Evolutionary conservation across 345 rosid species (phyloP).

Genomic region (Cardamine occulta): DNA sequence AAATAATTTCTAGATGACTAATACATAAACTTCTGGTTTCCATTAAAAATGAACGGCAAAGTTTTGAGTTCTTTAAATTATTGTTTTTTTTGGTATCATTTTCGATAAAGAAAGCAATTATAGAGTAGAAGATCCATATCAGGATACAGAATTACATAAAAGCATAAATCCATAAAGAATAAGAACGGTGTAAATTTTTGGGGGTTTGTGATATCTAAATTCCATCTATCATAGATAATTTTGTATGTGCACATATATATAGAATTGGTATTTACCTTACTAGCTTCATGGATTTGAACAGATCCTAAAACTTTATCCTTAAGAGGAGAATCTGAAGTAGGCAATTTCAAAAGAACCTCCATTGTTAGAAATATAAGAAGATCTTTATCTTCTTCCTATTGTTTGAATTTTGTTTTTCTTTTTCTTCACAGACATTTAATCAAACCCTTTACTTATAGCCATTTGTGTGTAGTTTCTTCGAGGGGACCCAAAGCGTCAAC

Average conservation of each 20-base stretch:
- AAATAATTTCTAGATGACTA: not conserved
- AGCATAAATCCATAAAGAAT: conserved; percentile 1
- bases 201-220: not conserved
- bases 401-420: conserved; percentile 7
- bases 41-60: not conserved
- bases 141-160: conserved; percentile 11
- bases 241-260: not conserved
- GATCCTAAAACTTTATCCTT: conserved; percentile 45
- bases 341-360: conserved; percentile 49
- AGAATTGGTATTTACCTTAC: conserved; percentile 33
- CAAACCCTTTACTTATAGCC: conserved; percentile 46
- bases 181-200: not conserved
- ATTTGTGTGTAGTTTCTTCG: conserved; percentile 37
- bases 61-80: not conserved
- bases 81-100: not conserved
- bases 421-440: conserved; percentile 19
- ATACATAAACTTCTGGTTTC: not conserved
- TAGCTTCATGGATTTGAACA: conserved; percentile 40
- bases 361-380: conserved; percentile 30
- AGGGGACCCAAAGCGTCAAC: conserved; percentile 69
- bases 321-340: conserved; percentile 40
- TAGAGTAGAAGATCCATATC: not conserved
- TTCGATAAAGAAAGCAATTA: not conserved
- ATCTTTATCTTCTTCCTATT: conserved; percentile 33
- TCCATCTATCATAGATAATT: not conserved